phyloP scores from a whole-genome alignment of 306 rosid genomes.

The Corylus heterophylla region DNA sequence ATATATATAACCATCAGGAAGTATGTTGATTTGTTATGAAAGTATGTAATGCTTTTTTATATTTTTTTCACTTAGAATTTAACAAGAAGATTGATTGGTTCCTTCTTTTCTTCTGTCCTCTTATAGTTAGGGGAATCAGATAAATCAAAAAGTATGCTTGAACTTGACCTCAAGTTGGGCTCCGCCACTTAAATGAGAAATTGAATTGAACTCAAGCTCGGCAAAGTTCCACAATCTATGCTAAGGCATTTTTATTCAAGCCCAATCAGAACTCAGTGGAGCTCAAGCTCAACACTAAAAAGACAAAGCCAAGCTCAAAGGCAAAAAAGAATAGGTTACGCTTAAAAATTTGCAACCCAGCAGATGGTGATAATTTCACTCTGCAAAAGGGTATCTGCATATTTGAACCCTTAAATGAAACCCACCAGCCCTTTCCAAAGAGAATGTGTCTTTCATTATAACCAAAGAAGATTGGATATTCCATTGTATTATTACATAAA shows the following conservation, averaged over 20 bases:
- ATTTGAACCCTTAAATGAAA: neutral
- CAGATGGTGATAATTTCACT: neutral
- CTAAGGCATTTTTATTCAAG: neutral
- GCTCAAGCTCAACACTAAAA: neutral
- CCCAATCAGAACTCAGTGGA: neutral
- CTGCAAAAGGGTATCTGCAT: neutral
- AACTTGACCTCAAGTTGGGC: neutral
- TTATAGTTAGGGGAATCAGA: neutral
- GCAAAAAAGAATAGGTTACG: neutral
- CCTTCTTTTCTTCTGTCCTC: neutral
- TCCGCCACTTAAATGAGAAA: neutral
- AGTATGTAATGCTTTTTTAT: too few species aligned
- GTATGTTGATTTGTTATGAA: neutral
- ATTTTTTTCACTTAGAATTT: neutral
- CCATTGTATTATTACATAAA: neutral
- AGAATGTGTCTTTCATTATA: neutral
- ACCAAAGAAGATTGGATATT: neutral
- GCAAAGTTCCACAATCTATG: neutral
- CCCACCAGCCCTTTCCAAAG: neutral
- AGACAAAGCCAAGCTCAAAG: neutral
- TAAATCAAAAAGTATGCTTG: neutral
- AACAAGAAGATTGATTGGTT: neutral
- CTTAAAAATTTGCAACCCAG: neutral
- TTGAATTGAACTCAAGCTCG: neutral
- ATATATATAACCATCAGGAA: too few species aligned